These are phyloP conservation scores for Claviceps arundinis DNA, from an alignment of 2,329 filamentous ascomycete species.

Conservation along the genomic window DNA sequence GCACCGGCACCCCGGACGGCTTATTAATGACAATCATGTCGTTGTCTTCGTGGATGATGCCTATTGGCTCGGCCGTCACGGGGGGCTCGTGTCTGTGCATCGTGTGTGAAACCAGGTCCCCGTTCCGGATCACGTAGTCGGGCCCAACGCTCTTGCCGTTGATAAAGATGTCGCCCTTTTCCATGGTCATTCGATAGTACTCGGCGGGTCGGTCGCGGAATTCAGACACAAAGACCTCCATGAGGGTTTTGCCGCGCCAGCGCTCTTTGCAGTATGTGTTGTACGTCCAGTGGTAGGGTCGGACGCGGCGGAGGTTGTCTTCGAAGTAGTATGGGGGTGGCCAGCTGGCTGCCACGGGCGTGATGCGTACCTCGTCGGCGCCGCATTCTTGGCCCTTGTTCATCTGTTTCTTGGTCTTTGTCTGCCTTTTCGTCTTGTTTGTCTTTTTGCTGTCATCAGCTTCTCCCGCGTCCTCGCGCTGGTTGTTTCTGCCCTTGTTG, in stretches of 20 bases:
- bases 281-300: constrained; percentile 86
- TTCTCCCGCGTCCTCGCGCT: not conserved
- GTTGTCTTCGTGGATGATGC: constrained; percentile 79
- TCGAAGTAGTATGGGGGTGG: constrained; percentile 69
- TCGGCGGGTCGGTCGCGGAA: constrained; percentile 77
- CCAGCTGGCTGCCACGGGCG: constrained; percentile 19
- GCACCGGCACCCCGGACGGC: constrained; percentile 85
- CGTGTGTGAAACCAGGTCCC: constrained; percentile 83
- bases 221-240: constrained; percentile 83
- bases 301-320: constrained; percentile 67
- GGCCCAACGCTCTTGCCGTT: constrained; percentile 61
- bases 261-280: constrained; percentile 90
- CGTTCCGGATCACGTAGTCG: constrained; percentile 67
- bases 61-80: constrained; percentile 67
- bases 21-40: constrained; percentile 96
- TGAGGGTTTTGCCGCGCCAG: constrained; percentile 69
- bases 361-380: not conserved
- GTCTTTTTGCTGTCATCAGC: not conserved
- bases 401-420: not conserved
- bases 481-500: not conserved
- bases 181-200: constrained; percentile 82
- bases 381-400: not conserved
- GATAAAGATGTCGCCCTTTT: constrained; percentile 62
- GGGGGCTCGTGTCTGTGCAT: constrained; percentile 93
- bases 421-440: not conserved